Evolutionary conservation across 306 rosid species (phyloP), one percentile per base, ranked within the genome.

Genomic region (Cucumis hystrix): DNA sequence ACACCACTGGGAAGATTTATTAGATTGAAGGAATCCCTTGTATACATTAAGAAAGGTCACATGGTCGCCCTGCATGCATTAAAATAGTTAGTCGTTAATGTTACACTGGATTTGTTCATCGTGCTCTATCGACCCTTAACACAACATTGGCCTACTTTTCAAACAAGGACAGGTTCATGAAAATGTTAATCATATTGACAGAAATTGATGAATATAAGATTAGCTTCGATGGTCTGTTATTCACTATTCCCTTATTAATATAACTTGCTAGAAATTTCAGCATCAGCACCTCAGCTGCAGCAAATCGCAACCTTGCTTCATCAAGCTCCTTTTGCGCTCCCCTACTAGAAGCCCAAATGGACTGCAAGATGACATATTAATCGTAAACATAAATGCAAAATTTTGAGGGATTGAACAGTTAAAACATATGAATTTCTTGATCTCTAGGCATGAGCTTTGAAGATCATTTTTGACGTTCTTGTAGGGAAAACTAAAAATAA

Each of bases 1-100:
- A 80, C 98, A 91, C 98, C 98, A 94, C 81, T 89, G 97, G 25
- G 98, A 83, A 78, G 96, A 94, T 89, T 91, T 94, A 76, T 97
- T 86, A 83, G 96, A 91, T 86, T 90, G 96, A 78, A 87, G 96
- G 88, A 92, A 94, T 49, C 93, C 97, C 83, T 94, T 94, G 74
- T 90, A 90, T 77, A 94, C 89, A 81, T 94, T 92, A 77, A 94
- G 90, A 89, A 94, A 91, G 0, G 96, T 91, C 77, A 94, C 89
- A 76, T 91, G 96, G 82, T 94, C 97, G 51, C 96, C 97, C 97
- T 94, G 89, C 73, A 89, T 80, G 65, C 78, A 80, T 77, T 47
- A 65, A 80, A 40, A 76, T 68, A 66, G 45, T 64, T 67, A 67
- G 73, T 66, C 52, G n/a, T 66, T 14, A 62, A 4, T 39, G 9